Base-by-base conservation (phyloP, 2,329 filamentous ascomycete species). In the Monosporascus sp. region DNA sequence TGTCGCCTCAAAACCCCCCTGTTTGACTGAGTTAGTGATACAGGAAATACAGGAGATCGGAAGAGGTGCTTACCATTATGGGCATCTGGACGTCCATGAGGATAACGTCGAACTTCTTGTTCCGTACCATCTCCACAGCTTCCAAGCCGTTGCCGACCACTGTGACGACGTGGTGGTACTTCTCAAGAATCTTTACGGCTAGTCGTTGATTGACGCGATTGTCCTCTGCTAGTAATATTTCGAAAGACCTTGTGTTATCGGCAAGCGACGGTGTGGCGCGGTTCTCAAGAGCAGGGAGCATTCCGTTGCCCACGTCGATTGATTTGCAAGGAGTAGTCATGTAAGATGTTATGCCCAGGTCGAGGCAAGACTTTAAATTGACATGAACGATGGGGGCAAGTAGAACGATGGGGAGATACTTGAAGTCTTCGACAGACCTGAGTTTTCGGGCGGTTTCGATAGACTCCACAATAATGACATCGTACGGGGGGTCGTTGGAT, bases 81-180 rank as follows among this genome's bases (percentile, higher is more conserved):
- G 94, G 94, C 94, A 99, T 99, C 70, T 97, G 94, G 19, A 99
- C 94, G 68, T 99, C 94, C 94, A 99, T 99, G 48, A 99, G 80
- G 59, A 99, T 94, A 57, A 96, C 90, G 70, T 99, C 94, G 69
- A 95, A 99, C 68, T 90, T 88, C 74, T 88, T 93, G 68, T 87
- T 84, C 78, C 95, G 92, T 63, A 97, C 86, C n/a, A 89, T 86
- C 67, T 97, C 89, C 16, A 97, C 85, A 1, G 94, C 94, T 67
- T 97, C 93, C 59, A 92, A 81, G 56, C 94, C 94, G 68, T 99
- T 99, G 64, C 92, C 91, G 44, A 96, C 94, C 24, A 99, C 94
- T 1, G 89, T 93, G 24, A 95, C 90, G 26, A 87, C 86, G 67
- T 95, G 90, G 67, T 97, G 92, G 71, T 97, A 96, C 72, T 97